These are phyloP conservation scores for Asterophora parasitica DNA, from an alignment of 768 basidiomycete genomes.

Conservation along the genomic window DNA sequence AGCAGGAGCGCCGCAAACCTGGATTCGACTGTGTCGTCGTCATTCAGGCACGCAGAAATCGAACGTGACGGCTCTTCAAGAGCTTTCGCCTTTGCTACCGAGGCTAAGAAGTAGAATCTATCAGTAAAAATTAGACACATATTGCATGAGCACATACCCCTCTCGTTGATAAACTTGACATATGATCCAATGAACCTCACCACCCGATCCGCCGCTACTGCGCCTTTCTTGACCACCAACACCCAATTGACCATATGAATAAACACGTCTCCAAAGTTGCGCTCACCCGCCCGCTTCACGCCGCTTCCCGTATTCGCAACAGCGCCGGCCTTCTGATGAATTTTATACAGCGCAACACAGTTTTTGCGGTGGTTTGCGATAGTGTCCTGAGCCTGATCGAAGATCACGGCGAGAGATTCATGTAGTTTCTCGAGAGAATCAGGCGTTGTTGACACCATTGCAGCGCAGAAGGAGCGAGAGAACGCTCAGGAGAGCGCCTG, in stretches of 20 bases:
- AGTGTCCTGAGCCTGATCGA: constrained; percentile 77
- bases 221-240: constrained; percentile 83
- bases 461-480: neutral
- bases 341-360: constrained; percentile 77
- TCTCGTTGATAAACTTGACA: constrained; percentile 75
- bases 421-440: constrained; percentile 27
- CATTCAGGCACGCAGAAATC: constrained; percentile 21
- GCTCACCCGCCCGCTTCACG: constrained; percentile 67
- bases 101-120: constrained; percentile 16
- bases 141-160: constrained; percentile 46
- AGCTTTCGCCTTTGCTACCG: constrained; percentile 27
- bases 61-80: constrained; percentile 23
- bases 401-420: constrained; percentile 39
- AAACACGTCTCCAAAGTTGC: constrained; percentile 71
- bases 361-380: constrained; percentile 93
- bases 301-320: constrained; percentile 46
- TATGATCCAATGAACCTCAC: constrained; percentile 87
- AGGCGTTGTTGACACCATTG: constrained; percentile 22
- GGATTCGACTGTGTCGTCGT: constrained; percentile 61
- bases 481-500: neutral
- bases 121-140: neutral
- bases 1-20: constrained; percentile 67
- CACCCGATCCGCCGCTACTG: constrained; percentile 70
- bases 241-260: constrained; percentile 69
- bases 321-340: constrained; percentile 63